Base-by-base conservation (phyloP, 192 early-diverging fungal species). In the Gryganskiella cystojenkinii region DNA sequence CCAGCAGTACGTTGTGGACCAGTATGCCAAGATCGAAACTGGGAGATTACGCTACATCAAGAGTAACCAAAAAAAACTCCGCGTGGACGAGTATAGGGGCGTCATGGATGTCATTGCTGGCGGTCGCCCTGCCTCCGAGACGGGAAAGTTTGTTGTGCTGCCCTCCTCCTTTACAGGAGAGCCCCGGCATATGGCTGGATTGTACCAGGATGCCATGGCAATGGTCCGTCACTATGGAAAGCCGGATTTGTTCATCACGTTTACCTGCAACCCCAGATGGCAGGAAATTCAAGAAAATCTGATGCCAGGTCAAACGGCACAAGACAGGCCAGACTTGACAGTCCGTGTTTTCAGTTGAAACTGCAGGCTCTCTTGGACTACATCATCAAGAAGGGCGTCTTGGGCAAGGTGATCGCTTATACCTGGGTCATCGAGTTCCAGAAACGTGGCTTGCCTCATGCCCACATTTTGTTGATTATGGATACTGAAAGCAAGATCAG, bases 211-310 rank as follows among this genome's bases (percentile, higher is more conserved):
- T 69, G 56, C 59, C 7, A 64, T 64, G 40, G 50, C 43, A 35
- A 78, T 68, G 56, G 66, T 78, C 37, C 46, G 60, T 20, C 45
- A 9, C 35, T 37, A 70, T 64, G 72, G 80, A 15, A 81, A 74
- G 25, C 80, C 71, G 1, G 56, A 76, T 65, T 24, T 81, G 14
- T 81, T 81, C 35, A 64, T 71, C 20, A 81, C 67, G n/a, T 60
- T 81, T 47, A 81, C 61, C 37, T 81, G 71, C 43, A 81, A 81
- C 20, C 67, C 72, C 24, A 63, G 47, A 1, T 81, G 80, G 80
- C 61, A 53, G 0, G 67, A 81, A 44, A 74, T 81, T 52, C 66
- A 54, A 64, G 79, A 14, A 80, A 64, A 28, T 63, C 69, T 15
- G 49, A 61, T 52, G 20, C 65, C 33, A 28, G 27, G 27, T 56